Evolutionary conservation across 306 rosid genomes (phyloP), one percentile per base, ranked within the genome.

Genomic region (Cucurbita ficifolia): DNA sequence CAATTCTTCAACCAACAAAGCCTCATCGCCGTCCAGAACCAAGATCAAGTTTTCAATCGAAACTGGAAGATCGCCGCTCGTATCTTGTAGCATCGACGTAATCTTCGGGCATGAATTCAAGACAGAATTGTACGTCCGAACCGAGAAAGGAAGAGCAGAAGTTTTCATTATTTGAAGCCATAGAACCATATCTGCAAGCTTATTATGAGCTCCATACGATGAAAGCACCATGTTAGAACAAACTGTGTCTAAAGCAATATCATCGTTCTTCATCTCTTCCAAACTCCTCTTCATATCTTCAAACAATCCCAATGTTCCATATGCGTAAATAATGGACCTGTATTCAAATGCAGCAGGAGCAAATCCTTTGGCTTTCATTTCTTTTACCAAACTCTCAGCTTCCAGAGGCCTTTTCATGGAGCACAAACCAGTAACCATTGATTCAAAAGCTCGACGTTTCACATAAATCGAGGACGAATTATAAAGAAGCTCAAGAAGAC

Each of bases 191-290:
- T 83, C 68, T 12, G 72, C 73, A 57, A 84, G 86, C 77, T 92
- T 88, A n/a, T 80, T 79, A 24, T 85, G 87, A 77, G 72, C 59
- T 56, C 96, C 98, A 59, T 86, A 90, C 0, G 88, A 64, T 0
- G 98, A 87, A 76, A 93, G 88, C 76, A 90, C 83, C 96, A 93
- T 90, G 18, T 88, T 90, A 13, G 84, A 87, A 72, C 87, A 87
- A 19, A 90, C 75, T 0, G 90, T 88, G 35, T 90, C 96, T 19
- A 83, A 65, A 8, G 10, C 83, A 60, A 88, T 57, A 38, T 87
- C 90, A 19, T 82, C 83, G 13, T 17, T 82, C 82, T 86, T 87
- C 91, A 88, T 90, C 76, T 76, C 80, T 21, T 74, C 63, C 76
- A 88, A 76, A 70, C 83, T 79, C 62, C 87, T 90, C 4, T 68